Base-by-base conservation (phyloP, 768 basidiomycete species). In the Tulasnella sp. region DNA sequence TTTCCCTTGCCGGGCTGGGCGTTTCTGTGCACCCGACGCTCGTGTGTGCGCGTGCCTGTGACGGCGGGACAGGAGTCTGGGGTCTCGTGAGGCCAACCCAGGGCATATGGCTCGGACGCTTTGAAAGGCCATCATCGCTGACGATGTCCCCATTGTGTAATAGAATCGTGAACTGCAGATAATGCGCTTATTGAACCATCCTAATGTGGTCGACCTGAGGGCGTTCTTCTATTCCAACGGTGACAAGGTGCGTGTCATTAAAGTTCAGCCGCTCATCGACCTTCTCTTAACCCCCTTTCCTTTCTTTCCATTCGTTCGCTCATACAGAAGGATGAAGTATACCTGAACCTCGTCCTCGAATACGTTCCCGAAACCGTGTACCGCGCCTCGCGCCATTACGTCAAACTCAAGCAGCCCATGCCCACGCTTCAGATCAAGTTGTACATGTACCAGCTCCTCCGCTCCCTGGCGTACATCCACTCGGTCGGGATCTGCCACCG, bases 331-430 rank as follows among this genome's bases (percentile, higher is more conserved):
- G 97, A 99, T 81, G 97, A 99, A 85, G 94, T 99, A 69, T 99
- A 97, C 83, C 91, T 99, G 78, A 99, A 99, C 81, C 90, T 99
- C 79, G 95, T 99, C 37, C 88, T 97, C 77, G 97, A 99, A 88
- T 99, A 94, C 81, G 95, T 99, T 67, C 97, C 97, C 44, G 97
- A 98, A 83, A 99, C 97, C 17, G 97, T 99, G 72, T 98, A 98
- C 83, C 94, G 96, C 78, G 97, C 96, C 34, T 96, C 94, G 79
- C 90, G 96, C 78, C 96, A 98, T 83, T 99, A 98, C 81, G 92
- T 95, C 76, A 98, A 98, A 83, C 91, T 99, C 82, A 99, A 99
- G 85, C 97, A 99, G 80, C 92, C 94, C 73, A 99, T 99, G 97
- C 97, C 97, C 36, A 98, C 95, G 89, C 88, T 97, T 68, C 97